Percentiles rank a stretch among this genome's conserved stretches.
phyloP scores from a whole-genome alignment of 225 moss, liverwort and hornwort species.

The Asterella californica region DNA sequence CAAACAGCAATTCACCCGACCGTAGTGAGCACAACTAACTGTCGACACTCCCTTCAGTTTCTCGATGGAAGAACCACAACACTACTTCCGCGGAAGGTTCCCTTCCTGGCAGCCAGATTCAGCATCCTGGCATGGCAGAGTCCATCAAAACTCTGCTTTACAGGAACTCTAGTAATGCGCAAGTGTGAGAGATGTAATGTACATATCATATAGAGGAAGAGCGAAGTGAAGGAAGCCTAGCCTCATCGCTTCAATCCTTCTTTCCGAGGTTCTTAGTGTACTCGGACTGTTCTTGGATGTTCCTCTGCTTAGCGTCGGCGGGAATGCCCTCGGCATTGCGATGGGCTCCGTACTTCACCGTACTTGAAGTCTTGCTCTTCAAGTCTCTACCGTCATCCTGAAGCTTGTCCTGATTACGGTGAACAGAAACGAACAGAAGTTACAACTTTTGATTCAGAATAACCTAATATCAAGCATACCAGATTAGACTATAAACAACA shows the following conservation, averaged over 20 bases:
- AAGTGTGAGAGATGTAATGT: background rate
- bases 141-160: background rate
- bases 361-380: constrained; percentile 30
- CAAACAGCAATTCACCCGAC: background rate
- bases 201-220: background rate
- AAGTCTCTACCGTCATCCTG: constrained; percentile 11
- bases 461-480: too few species aligned
- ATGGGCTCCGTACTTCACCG: background rate
- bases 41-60: too few species aligned
- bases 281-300: constrained; percentile 6
- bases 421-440: background rate
- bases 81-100: too few species aligned
- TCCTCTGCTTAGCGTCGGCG: background rate
- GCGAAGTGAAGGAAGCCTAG: background rate
- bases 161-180: background rate
- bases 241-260: background rate
- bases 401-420: background rate
- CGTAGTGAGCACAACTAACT: background rate
- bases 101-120: background rate
- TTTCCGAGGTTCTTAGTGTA: constrained; percentile 21
- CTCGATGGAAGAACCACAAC: too few species aligned
- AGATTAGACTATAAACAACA: too few species aligned
- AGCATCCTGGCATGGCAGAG: background rate
- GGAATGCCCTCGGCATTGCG: constrained; percentile 21
- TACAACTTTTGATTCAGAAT: background rate